A percentile compares a stretch with the other conserved stretches of the same genome.
These are phyloP conservation scores for Erigeron canadensis DNA, from an alignment of 129 eudicot genomes.

Conservation along the genomic window DNA sequence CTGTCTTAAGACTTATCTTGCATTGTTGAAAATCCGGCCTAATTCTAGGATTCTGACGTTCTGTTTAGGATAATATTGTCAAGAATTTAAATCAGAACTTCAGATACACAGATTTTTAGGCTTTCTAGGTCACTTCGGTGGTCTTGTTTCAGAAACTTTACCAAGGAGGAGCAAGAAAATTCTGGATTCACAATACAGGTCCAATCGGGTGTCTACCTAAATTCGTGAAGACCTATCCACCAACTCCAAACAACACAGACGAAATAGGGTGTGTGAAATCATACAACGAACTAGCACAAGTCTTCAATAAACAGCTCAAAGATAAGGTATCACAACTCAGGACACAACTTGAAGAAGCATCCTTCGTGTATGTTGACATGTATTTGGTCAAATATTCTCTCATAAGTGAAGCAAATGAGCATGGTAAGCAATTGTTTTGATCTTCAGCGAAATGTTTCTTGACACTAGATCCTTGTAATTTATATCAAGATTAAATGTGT, in stretches of 20 bases:
- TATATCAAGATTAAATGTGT: background rate
- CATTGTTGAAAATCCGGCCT: background rate
- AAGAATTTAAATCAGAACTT: background rate
- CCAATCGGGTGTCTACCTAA: constrained; percentile 60
- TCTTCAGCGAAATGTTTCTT: background rate
- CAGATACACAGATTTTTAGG: background rate
- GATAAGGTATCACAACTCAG: constrained; percentile 41
- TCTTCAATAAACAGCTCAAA: constrained; percentile 55
- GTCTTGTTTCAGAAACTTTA: constrained; percentile 46
- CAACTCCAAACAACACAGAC: constrained; percentile 43
- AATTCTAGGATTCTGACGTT: background rate
- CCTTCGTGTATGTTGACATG: constrained; percentile 49
- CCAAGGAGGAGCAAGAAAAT: constrained; percentile 54
- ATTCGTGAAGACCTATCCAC: constrained; percentile 36
- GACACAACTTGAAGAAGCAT: constrained; percentile 38
- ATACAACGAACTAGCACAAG: constrained; percentile 52
- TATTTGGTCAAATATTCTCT: constrained; percentile 53
- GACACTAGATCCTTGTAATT: background rate
- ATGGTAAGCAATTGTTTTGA: constrained; percentile 35
- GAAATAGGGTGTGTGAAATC: constrained; percentile 54
- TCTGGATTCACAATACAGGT: constrained; percentile 72
- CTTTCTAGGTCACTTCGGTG: background rate
- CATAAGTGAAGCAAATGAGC: constrained; percentile 42
- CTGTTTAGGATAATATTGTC: background rate
- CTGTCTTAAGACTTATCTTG: background rate